Evolutionary conservation across 2,329 filamentous ascomycete species (phyloP).

Genomic region (Didymella pomorum): DNA sequence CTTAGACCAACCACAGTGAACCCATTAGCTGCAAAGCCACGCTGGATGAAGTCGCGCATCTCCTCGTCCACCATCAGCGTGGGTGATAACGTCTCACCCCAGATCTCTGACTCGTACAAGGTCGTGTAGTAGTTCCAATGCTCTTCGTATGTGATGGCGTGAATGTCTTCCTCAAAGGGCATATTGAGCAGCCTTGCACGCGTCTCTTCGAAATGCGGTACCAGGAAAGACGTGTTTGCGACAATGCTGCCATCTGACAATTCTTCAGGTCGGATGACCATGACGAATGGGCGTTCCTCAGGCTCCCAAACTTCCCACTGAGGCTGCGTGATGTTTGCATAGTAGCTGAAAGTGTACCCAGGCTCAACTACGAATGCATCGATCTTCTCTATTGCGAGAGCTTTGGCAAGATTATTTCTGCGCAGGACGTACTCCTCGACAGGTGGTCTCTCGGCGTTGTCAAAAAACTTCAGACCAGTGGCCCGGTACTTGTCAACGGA

Average conservation of each 20-base stretch:
- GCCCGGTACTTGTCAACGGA: conserved; percentile 61
- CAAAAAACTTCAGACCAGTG: conserved; percentile 61
- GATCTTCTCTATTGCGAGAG: conserved; percentile 59
- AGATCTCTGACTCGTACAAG: conserved; percentile 51
- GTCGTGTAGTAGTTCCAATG: conserved; percentile 70
- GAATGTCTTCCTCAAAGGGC: conserved; percentile 60
- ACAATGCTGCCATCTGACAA: conserved; percentile 52
- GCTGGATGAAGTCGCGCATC: conserved; percentile 69
- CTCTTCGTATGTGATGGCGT: conserved; percentile 69
- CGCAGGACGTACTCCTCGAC: conserved; percentile 63
- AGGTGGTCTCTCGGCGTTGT: conserved; percentile 58
- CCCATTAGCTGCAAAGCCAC: conserved; percentile 62
- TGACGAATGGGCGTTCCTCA: conserved; percentile 69
- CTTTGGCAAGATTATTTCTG: conserved; percentile 64
- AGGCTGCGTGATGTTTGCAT: conserved; percentile 66
- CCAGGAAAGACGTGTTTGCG: conserved; percentile 66
- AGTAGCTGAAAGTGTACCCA: conserved; percentile 71
- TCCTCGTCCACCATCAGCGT: conserved; percentile 72
- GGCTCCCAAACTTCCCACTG: conserved; percentile 73
- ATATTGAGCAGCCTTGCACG: conserved; percentile 67
- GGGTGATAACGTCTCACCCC: conserved; percentile 46
- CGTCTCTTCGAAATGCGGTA: conserved; percentile 68
- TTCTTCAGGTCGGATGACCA: conserved; percentile 64
- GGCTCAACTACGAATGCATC: conserved; percentile 71
- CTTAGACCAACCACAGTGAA: conserved; percentile 65